Evolutionary conservation across 768 basidiomycete species (phyloP), one percentile per base, ranked within the genome.

Genomic region (Russula dissimulans): DNA sequence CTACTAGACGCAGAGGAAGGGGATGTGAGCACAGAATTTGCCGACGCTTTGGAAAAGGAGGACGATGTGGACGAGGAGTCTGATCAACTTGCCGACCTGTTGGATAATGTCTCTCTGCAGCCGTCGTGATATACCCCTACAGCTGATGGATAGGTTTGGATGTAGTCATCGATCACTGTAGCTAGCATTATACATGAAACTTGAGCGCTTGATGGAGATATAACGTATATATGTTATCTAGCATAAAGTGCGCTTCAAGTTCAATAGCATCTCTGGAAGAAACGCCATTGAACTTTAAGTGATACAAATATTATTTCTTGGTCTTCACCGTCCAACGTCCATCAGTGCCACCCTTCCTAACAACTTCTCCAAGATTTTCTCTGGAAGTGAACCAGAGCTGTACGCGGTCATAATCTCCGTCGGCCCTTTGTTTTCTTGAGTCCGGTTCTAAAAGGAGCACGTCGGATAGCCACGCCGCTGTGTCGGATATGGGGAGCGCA

Each of bases 21-120:
- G 7, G 61, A 64, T 7, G 70, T 69, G 43, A 67, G 66, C 22
- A 66, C 58, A 31, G 69, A 64, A 38, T 54, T 54, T 3, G 67
- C 67, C 59, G 62, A 66, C 39, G 60, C 69, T n/a, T 58, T 54
- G 22, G 67, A 72, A 54, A 71, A 76, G 58, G 69, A 68, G 34
- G 67, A 68, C 51, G 66, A 68, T 22, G 66, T 64, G 38, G 73
- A 77, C 39, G 71, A 70, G 49, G 71, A 68, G 10, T 76, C 81
- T 36, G 81, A 83, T 68, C 79, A 79, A 22, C 82, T 93, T 12
- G 83, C 83, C 12, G 81, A 86, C 62, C 72, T 85, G 60, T 68
- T 93, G 69, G 77, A 74, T 73, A 89, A 90, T 70, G 82, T 87
- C 3, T 63, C 70, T n/a, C 43, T 55, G 18, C 7, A 34, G 8